phyloP scores from a whole-genome alignment of 441 rosid genomes.

The Lepidium campestre region DNA sequence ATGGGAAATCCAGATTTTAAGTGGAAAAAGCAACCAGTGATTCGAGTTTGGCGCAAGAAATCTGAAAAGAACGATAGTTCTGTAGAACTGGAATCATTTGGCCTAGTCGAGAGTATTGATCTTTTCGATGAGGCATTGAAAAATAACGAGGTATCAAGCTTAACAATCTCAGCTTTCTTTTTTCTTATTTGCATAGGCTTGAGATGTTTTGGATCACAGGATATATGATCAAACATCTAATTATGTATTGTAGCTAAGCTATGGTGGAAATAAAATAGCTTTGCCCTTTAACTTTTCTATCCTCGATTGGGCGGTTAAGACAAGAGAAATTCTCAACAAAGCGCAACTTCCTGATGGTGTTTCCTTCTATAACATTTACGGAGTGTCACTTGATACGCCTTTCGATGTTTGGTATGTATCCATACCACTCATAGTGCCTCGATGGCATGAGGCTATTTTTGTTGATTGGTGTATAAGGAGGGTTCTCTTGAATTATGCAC shows the following conservation, averaged over 20 bases:
- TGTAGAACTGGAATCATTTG: slow-evolving; percentile 53
- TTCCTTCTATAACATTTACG: slow-evolving; percentile 69
- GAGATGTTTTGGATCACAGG: neutral
- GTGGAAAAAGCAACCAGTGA: slow-evolving; percentile 62
- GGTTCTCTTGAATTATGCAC: neutral
- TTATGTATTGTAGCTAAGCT: slow-evolving; percentile 46
- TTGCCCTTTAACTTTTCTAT: slow-evolving; percentile 71
- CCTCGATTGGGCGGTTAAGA: slow-evolving; percentile 65
- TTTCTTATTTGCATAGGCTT: neutral
- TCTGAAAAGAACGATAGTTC: slow-evolving; percentile 36
- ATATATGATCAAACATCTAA: neutral
- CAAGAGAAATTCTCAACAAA: slow-evolving; percentile 49
- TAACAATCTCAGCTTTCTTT: neutral
- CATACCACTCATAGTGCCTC: neutral
- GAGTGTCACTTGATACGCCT: slow-evolving; percentile 72
- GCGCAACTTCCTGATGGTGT: slow-evolving; percentile 68
- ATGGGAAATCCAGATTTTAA: slow-evolving; percentile 70
- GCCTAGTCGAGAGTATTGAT: slow-evolving; percentile 41
- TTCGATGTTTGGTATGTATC: slow-evolving; percentile 73
- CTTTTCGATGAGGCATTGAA: slow-evolving; percentile 70
- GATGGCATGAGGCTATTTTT: neutral
- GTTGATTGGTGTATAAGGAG: neutral
- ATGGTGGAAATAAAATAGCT: slow-evolving; percentile 53
- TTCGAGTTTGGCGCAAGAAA: slow-evolving; percentile 64
- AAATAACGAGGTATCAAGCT: slow-evolving; percentile 59